Evolutionary conservation across 1,284 basidiomycete species (phyloP).

Genomic region (Thelephora terrestris): DNA sequence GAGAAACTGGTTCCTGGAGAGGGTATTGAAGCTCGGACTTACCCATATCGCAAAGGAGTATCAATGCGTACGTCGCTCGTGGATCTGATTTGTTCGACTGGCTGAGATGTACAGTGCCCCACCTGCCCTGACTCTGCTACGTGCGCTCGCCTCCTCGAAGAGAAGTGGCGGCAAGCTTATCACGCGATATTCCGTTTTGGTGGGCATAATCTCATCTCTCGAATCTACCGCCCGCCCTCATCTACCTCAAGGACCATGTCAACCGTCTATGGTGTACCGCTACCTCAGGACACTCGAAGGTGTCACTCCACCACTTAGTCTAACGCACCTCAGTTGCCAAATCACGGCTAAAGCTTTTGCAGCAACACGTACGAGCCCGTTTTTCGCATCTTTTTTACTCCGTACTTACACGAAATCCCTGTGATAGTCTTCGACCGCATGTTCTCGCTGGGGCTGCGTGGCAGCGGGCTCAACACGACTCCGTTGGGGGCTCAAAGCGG

Average conservation of each 20-base stretch:
- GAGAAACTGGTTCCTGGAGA: conserved; percentile 89
- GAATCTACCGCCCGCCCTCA: conserved; percentile 5
- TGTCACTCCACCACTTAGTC: conserved; percentile 67
- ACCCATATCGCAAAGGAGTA: conserved; percentile 85
- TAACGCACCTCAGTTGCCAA: conserved; percentile 82
- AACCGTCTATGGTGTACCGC: conserved; percentile 85
- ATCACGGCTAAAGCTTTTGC: conserved; percentile 79
- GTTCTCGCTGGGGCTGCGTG: conserved; percentile 76
- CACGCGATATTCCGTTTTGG: conserved; percentile 82
- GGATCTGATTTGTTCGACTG: conserved; percentile 7
- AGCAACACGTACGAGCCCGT: conserved; percentile 47
- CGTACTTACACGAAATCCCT: conserved; percentile 3
- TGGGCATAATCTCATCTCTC: conserved; percentile 20
- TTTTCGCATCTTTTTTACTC: neutral
- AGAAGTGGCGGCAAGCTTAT: conserved; percentile 88
- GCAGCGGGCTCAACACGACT: conserved; percentile 51
- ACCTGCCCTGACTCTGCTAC: conserved; percentile 73
- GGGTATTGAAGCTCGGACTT: conserved; percentile 84
- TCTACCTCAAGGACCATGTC: conserved; percentile 50
- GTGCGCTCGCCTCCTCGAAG: conserved; percentile 85
- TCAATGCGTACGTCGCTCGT: conserved; percentile 54
- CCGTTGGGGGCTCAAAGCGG: conserved; percentile 48
- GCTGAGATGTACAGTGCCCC: conserved; percentile 41
- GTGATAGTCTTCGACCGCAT: conserved; percentile 79
- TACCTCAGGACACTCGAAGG: conserved; percentile 77